Conservation (phyloP, 2,329 filamentous ascomycete species). For the Phialophora chinensis region DNA sequence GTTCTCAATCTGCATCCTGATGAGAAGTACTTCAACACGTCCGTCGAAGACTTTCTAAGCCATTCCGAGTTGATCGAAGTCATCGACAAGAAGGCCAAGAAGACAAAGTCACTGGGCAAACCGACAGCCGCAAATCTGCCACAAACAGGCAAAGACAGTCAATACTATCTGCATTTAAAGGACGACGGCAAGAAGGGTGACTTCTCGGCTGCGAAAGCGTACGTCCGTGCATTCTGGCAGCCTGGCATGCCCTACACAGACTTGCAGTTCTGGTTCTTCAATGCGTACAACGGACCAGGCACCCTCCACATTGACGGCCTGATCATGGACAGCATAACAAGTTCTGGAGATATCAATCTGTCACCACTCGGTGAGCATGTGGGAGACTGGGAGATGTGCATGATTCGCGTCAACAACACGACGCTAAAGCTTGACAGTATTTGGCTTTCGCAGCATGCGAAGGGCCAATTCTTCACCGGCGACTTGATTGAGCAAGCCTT, state of each 20-base stretch:
- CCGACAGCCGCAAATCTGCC: constrained; percentile 13
- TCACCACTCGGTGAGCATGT: constrained; percentile 25
- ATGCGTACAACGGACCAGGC: constrained; percentile 29
- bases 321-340: constrained; percentile 24
- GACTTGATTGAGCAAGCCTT: constrained; percentile 16
- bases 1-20: constrained; percentile 25
- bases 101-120: constrained; percentile 13
- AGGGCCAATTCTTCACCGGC: constrained; percentile 25
- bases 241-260: constrained; percentile 27
- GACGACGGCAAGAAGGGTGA: constrained; percentile 15
- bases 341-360: constrained; percentile 26
- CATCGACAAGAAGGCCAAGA: constrained; percentile 17
- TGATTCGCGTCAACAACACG: constrained; percentile 27
- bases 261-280: constrained; percentile 32
- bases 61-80: constrained; percentile 23
- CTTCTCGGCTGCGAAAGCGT: constrained; percentile 24
- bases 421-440: constrained; percentile 19
- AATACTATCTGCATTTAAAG: constrained; percentile 24
- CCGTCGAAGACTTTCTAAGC: constrained; percentile 24
- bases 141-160: constrained; percentile 15
- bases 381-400: constrained; percentile 29
- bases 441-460: constrained; percentile 26
- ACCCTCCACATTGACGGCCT: constrained; percentile 23
- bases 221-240: constrained; percentile 29
- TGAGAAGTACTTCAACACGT: constrained; percentile 23